phyloP scores from a whole-genome alignment of 768 basidiomycete genomes.

The Agaricus subrufescens region DNA sequence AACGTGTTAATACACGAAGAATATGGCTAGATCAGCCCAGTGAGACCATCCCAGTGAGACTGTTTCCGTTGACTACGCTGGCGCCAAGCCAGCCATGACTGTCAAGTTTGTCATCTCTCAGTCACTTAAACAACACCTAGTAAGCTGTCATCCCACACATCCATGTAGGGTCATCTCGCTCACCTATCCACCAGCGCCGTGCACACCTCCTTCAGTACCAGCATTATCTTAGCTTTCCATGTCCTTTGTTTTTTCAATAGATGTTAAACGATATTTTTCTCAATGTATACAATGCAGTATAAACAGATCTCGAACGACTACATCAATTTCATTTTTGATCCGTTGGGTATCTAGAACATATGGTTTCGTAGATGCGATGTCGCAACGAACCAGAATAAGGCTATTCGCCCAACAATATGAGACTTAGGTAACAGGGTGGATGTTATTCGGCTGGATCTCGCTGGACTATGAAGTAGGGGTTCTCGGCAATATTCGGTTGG shows the following conservation, averaged over 20 bases:
- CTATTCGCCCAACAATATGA: neutral
- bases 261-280: neutral
- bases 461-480: neutral
- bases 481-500: conserved; percentile 3
- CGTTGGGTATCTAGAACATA: too few species aligned
- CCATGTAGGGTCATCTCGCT: too few species aligned
- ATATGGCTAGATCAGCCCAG: neutral
- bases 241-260: too few species aligned
- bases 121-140: neutral
- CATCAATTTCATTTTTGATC: too few species aligned
- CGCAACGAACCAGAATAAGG: too few species aligned
- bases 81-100: neutral
- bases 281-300: too few species aligned
- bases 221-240: neutral
- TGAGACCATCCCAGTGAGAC: neutral
- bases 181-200: neutral
- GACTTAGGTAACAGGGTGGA: neutral
- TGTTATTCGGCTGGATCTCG: neutral
- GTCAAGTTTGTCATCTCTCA: neutral
- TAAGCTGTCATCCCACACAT: neutral
- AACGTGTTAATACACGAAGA: neutral
- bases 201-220: neutral
- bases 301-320: too few species aligned
- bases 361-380: too few species aligned
- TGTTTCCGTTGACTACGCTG: neutral